Conservation (phyloP, 2,329 filamentous ascomycete genomes). For the Venturia nashicola region DNA sequence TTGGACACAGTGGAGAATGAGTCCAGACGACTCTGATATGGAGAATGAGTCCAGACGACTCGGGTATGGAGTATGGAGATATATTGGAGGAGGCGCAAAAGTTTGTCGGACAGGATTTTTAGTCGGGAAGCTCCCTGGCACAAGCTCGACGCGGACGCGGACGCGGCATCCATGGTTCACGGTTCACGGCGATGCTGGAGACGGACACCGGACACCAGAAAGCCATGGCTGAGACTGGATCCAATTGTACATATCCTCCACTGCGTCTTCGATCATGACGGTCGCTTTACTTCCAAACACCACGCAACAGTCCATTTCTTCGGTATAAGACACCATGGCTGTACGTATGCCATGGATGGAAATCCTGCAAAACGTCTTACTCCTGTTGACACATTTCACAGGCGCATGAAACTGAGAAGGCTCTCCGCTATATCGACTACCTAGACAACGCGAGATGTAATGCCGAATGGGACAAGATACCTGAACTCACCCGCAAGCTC, state of each 20-base stretch:
- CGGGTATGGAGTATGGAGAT: not conserved
- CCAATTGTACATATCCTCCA: not conserved
- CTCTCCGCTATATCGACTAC: slow-evolving; percentile 64
- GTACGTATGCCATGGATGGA: not conserved
- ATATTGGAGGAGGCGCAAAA: not conserved
- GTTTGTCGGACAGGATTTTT: not conserved
- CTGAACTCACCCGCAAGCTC: slow-evolving; percentile 83
- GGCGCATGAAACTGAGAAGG: slow-evolving; percentile 56
- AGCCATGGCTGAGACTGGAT: not conserved
- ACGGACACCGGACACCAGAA: not conserved
- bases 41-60: not conserved
- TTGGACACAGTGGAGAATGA: not conserved
- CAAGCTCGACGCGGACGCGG: not conserved
- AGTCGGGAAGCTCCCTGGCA: not conserved
- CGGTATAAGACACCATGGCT: not conserved
- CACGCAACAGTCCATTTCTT: not conserved
- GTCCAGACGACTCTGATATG: not conserved
- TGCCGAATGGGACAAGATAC: slow-evolving; percentile 74
- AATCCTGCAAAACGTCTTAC: slow-evolving; percentile 1
- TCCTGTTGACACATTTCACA: slow-evolving; percentile 18
- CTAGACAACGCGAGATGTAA: slow-evolving; percentile 81
- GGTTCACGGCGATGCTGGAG: not conserved
- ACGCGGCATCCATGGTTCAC: not conserved
- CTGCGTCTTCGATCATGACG: not conserved
- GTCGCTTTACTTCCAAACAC: not conserved